Conservation (phyloP, 768 basidiomycete species). For the Serpula lacrymans region DNA sequence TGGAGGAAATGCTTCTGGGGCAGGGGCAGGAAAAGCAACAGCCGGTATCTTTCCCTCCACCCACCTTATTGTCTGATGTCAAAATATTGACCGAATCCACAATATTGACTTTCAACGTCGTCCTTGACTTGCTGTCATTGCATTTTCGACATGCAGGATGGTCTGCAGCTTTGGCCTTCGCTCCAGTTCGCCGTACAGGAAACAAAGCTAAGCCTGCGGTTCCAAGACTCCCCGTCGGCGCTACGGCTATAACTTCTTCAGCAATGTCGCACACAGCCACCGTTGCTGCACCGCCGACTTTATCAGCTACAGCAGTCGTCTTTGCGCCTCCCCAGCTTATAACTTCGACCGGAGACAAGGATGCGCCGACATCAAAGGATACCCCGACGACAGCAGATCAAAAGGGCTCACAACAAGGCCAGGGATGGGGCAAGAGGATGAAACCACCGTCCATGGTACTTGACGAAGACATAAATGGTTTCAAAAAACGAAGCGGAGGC, state of each 20-base stretch:
- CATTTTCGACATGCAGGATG: conserved; percentile 55
- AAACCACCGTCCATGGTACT: conserved; percentile 90
- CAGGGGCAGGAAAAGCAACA: conserved; percentile 44
- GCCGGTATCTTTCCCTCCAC: conserved; percentile 52
- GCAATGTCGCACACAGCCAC: conserved; percentile 31
- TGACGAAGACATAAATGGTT: conserved; percentile 87
- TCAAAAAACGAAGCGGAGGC: conserved; percentile 53
- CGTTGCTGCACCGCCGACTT: conserved; percentile 17
- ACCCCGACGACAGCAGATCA: conserved; percentile 29
- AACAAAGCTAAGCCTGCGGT: conserved; percentile 56
- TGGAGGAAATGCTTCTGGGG: conserved; percentile 20
- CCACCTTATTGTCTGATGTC: conserved; percentile 32
- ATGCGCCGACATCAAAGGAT: conserved; percentile 19
- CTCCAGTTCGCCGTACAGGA: conserved; percentile 66
- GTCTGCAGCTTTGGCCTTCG: conserved; percentile 88
- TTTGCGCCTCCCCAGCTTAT: conserved; percentile 67
- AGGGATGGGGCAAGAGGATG: conserved; percentile 85
- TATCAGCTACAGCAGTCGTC: conserved; percentile 62
- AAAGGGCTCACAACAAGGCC: conserved; percentile 38
- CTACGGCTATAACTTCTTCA: conserved; percentile 29
- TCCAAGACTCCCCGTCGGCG: conserved; percentile 59
- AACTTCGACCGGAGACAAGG: conserved; percentile 20
- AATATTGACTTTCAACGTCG: too few species aligned
- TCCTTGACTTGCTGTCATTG: too few species aligned
- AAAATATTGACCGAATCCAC: conserved; percentile 36